phyloP scores from a whole-genome alignment of 495 filamentous ascomycete species.

The Sordaria brevicollis region DNA sequence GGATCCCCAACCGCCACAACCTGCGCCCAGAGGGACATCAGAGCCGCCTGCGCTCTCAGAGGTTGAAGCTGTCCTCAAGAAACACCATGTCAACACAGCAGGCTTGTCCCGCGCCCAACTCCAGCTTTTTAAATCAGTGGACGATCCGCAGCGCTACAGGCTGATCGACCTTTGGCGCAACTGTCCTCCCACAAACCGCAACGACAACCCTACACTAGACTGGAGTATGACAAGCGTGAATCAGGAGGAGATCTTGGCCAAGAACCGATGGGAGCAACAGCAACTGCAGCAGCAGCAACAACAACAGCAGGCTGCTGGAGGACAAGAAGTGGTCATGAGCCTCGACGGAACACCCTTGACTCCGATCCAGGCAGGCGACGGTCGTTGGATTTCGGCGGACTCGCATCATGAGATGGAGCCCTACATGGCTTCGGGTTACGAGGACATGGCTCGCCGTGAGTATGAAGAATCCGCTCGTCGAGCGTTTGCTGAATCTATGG shows the following conservation, averaged over 20 bases:
- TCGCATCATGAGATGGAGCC: conserved; percentile 39
- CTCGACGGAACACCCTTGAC: conserved; percentile 41
- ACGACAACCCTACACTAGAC: conserved; percentile 31
- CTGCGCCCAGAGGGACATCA: conserved; percentile 31
- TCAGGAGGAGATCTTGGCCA: conserved; percentile 39
- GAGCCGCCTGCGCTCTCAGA: conserved; percentile 34
- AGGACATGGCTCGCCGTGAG: conserved; percentile 40
- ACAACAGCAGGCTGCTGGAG: conserved; percentile 6
- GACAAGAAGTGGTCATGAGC: conserved; percentile 24
- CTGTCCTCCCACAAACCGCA: conserved; percentile 35
- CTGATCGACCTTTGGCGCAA: conserved; percentile 60
- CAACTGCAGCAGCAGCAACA: conserved; percentile 19
- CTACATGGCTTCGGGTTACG: conserved; percentile 63
- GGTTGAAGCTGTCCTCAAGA: conserved; percentile 26
- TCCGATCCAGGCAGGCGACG: conserved; percentile 38
- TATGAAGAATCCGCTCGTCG: conserved; percentile 32
- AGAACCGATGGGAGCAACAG: conserved; percentile 42
- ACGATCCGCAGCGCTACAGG: conserved; percentile 44
- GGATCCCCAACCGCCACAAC: conserved; percentile 14
- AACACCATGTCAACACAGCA: conserved; percentile 45
- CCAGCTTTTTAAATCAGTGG: conserved; percentile 50
- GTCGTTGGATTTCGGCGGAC: conserved; percentile 32
- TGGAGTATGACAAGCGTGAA: conserved; percentile 39
- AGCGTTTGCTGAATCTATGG: conserved; percentile 24
- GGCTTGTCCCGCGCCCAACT: conserved; percentile 47